A percentile compares a stretch with the other conserved stretches of the same genome.
Conservation (phyloP, 805 yeast genomes). For the Wickerhamomyces alni region DNA sequence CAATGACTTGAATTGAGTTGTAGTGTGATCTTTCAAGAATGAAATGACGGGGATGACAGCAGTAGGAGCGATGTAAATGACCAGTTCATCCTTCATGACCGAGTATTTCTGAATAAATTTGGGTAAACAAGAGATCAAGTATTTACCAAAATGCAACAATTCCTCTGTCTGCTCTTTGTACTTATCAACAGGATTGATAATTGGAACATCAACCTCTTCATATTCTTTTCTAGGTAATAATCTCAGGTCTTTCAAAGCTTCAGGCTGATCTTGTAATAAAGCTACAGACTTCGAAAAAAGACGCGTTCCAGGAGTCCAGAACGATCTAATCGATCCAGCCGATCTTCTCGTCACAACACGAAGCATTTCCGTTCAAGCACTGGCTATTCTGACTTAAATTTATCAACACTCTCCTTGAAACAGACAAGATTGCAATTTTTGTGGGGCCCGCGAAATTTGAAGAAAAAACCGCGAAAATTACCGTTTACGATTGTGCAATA, state of each 20-base stretch:
- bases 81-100: slow-evolving; percentile 88
- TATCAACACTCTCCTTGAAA: too few species aligned
- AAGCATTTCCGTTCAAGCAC: too few species aligned
- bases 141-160: slow-evolving; percentile 75
- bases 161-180: slow-evolving; percentile 62
- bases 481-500: too few species aligned
- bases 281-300: background rate
- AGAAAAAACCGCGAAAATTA: too few species aligned
- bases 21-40: slow-evolving; percentile 71
- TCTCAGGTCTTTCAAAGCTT: slow-evolving; percentile 15
- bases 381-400: too few species aligned
- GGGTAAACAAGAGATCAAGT: slow-evolving; percentile 72
- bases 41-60: slow-evolving; percentile 67
- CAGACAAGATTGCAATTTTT: too few species aligned
- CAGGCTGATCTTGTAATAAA: slow-evolving; percentile 2
- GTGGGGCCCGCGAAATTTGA: too few species aligned
- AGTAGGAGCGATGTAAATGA: slow-evolving; percentile 67
- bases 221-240: slow-evolving; percentile 20
- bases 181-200: slow-evolving; percentile 74
- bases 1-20: slow-evolving; percentile 72
- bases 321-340: too few species aligned
- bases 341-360: too few species aligned
- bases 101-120: slow-evolving; percentile 77
- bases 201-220: slow-evolving; percentile 16
- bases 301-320: too few species aligned